Conservation (phyloP, 169 alveolate genomes). For the Eimeria brunetti region DNA sequence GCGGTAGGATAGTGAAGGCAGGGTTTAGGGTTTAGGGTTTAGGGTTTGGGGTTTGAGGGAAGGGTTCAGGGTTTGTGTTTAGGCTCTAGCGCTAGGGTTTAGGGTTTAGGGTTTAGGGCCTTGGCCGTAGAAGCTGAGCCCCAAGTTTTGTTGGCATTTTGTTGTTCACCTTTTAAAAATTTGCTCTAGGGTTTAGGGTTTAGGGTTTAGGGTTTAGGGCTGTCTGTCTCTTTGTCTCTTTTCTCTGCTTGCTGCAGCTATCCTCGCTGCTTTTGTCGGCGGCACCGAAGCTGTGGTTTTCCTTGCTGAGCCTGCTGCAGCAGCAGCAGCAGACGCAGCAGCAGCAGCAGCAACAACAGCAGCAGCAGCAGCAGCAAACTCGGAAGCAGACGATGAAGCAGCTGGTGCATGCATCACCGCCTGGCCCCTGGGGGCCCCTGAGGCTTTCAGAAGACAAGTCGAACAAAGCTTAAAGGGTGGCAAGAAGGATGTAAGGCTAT, state of each 20-base stretch:
- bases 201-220: constrained; percentile 20
- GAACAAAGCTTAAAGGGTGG: neutral
- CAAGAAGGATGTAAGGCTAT: neutral
- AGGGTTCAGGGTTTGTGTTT: neutral
- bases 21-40: neutral
- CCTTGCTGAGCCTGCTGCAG: neutral
- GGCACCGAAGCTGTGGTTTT: constrained; percentile 19
- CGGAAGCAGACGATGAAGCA: neutral
- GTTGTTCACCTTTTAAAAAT: neutral
- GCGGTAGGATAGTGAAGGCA: neutral
- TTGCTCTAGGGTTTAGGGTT: neutral
- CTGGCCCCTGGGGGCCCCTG: constrained; percentile 43
- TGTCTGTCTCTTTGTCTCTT: neutral
- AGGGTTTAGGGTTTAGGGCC: neutral
- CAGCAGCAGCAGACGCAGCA: neutral
- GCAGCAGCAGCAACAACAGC: no score
- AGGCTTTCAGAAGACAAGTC: neutral
- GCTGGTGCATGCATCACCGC: constrained; percentile 2
- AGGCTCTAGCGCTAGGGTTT: neutral
- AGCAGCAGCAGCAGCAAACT: no score
- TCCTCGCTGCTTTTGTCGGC: neutral
- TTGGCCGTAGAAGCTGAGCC: no score
- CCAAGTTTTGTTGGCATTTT: no score
- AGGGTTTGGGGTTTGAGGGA: neutral
- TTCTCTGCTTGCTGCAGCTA: neutral